Conservation (phyloP, 1,284 basidiomycete species). For the Chalciporus sp. region DNA sequence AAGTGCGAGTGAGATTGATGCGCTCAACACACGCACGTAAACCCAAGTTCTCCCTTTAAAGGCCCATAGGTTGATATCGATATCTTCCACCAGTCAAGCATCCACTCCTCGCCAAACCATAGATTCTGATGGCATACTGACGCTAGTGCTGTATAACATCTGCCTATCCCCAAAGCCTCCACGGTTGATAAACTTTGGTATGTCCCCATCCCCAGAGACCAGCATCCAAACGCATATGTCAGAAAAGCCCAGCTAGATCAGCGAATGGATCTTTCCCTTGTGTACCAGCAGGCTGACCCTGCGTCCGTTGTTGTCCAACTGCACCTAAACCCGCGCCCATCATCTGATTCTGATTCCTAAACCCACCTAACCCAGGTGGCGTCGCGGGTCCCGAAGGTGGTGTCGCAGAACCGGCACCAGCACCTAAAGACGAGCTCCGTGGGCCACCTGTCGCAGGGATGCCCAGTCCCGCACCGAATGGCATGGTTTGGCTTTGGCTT, state of each 20-base stretch:
- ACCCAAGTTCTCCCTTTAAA: conserved; percentile 5
- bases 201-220: background rate
- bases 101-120: background rate
- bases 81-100: background rate
- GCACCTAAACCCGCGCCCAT: background rate
- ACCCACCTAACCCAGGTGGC: conserved; percentile 11
- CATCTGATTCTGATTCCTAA: conserved; percentile 26
- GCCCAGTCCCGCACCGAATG: conserved; percentile 19
- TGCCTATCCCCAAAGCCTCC: background rate
- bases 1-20: conserved; percentile 14
- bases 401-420: background rate
- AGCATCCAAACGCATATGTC: conserved; percentile 15
- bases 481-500: conserved; percentile 1
- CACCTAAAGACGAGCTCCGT: conserved; percentile 17
- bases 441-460: background rate
- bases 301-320: conserved; percentile 25
- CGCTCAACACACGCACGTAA: conserved; percentile 1
- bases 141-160: no score
- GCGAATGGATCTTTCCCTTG: conserved; percentile 80
- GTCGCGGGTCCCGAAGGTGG: conserved; percentile 24
- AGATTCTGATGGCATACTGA: no score
- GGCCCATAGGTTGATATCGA: background rate
- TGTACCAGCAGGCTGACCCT: conserved; percentile 13
- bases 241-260: conserved; percentile 77
- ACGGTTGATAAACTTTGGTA: background rate